phyloP scores from a whole-genome alignment of 2,329 filamentous ascomycete genomes.

The Aureobasidium musti region DNA sequence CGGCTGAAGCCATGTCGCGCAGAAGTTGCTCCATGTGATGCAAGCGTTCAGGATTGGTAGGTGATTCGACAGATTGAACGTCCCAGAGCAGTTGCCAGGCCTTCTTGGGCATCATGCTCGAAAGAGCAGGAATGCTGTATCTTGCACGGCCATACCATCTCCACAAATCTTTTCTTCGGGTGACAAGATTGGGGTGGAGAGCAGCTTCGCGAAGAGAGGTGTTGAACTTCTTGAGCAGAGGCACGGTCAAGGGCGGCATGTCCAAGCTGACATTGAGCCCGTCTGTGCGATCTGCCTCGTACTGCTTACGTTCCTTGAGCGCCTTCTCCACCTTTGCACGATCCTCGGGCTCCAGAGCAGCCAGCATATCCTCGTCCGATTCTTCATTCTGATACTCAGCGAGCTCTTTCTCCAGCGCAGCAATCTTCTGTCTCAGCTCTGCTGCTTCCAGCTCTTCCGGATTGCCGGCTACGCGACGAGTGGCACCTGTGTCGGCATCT shows the following conservation, averaged over 20 bases:
- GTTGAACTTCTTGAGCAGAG: conserved; percentile 31
- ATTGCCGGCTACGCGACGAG: conserved; percentile 29
- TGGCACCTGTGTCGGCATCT: conserved; percentile 32
- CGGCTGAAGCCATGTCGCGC: conserved; percentile 37
- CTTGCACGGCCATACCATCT: conserved; percentile 39
- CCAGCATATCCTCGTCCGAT: conserved; percentile 31
- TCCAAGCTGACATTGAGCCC: conserved; percentile 30
- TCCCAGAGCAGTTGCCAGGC: conserved; percentile 44
- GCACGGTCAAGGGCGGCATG: conserved; percentile 26
- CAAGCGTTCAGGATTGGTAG: conserved; percentile 33
- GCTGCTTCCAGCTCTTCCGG: conserved; percentile 32
- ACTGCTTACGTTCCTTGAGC: conserved; percentile 23
- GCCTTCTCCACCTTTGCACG: conserved; percentile 29
- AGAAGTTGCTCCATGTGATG: conserved; percentile 37
- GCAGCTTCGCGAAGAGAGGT: conserved; percentile 25
- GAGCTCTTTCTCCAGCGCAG: conserved; percentile 31
- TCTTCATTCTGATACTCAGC: conserved; percentile 28
- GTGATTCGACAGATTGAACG: conserved; percentile 33
- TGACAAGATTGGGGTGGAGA: conserved; percentile 5
- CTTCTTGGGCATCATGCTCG: conserved; percentile 34
- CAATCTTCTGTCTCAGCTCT: conserved; percentile 32
- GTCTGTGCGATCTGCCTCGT: conserved; percentile 4
- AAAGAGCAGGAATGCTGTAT: conserved; percentile 32
- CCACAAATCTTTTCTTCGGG: conserved; percentile 36
- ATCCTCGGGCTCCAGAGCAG: conserved; percentile 29